A percentile compares a stretch with the other conserved stretches of the same genome.
These are phyloP conservation scores for Jatropha curcas DNA, from an alignment of 345 rosid species.

Conservation along the genomic window DNA sequence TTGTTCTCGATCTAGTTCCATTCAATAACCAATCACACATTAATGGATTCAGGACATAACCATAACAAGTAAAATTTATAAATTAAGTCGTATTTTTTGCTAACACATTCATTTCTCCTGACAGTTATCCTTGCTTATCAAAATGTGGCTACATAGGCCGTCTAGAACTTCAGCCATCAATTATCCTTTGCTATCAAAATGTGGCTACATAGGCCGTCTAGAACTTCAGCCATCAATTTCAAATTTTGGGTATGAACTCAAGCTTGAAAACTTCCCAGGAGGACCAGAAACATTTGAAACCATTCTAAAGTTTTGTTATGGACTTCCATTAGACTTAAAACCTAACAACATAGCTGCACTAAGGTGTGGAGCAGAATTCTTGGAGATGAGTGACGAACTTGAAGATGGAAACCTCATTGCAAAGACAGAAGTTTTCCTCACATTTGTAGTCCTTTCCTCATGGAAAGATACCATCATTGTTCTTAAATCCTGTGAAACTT, in stretches of 20 bases:
- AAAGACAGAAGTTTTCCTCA: constrained; percentile 83
- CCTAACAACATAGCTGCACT: constrained; percentile 63
- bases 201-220: constrained; percentile 66
- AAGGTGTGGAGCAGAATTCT: constrained; percentile 77
- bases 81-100: not conserved
- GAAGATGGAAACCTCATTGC: constrained; percentile 80
- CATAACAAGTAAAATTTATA: not conserved
- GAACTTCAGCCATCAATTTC: constrained; percentile 66
- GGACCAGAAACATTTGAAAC: constrained; percentile 71
- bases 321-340: constrained; percentile 56
- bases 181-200: constrained; percentile 74
- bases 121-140: constrained; percentile 80
- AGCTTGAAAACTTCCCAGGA: constrained; percentile 77
- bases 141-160: constrained; percentile 77
- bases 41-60: not conserved
- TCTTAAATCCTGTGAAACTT: constrained; percentile 61
- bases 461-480: constrained; percentile 79
- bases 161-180: constrained; percentile 60
- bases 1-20: not conserved
- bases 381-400: constrained; percentile 83
- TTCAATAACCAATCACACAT: not conserved
- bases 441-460: constrained; percentile 70
- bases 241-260: constrained; percentile 48
- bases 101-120: constrained; percentile 20
- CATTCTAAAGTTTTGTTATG: constrained; percentile 69